Evolutionary conservation across 257 asterid species (phyloP), one percentile per base, ranked within the genome.

Genomic region (Penstemon eatonii): DNA sequence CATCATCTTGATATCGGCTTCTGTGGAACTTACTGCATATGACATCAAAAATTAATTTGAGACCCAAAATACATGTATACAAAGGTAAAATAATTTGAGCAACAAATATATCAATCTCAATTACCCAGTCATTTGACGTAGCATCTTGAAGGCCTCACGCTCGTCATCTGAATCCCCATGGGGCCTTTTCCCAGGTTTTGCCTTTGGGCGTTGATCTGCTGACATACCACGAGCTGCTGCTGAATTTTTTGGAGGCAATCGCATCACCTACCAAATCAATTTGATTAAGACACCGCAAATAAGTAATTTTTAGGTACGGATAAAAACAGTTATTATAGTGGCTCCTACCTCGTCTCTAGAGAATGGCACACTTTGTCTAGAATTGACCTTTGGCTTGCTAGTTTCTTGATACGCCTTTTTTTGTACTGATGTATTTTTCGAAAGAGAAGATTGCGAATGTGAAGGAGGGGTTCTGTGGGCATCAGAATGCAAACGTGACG

Each of bases 81-180:
- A 25, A 2, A 7, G 5, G 53, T 6, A 59, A 13, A 67, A 18
- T 42, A 41, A 37, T 49, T 52, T 37, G 13, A 43, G 45, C 11
- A 8, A 54, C 41, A 36, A 60, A 25, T 25, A 50, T 15, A 33
- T 7, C n/a, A 11, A 66, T 60, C 33, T 25, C 33, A 65, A 46
- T 73, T 85, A 91, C 98, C 94, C 15, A 15, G 80, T 82, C 90
- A 91, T 80, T 25, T 74, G 19, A 79, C 96, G 87, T 71, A 91
- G 83, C 86, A 79, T 63, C 51, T 45, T 61, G 55, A 86, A 71
- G 41, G 85, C 75, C 43, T 69, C 75, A 42, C 56, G 56, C 25
- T 73, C 89, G 54, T 53, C 96, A 3, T 68, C 92, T 56, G 77
- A 76, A 8, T 78, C 84, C 1, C 80, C 94, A 41, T 11, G 8